These are phyloP conservation scores for Nepenthes gracilis DNA, from an alignment of 148 eudicot genomes.

Conservation along the genomic window DNA sequence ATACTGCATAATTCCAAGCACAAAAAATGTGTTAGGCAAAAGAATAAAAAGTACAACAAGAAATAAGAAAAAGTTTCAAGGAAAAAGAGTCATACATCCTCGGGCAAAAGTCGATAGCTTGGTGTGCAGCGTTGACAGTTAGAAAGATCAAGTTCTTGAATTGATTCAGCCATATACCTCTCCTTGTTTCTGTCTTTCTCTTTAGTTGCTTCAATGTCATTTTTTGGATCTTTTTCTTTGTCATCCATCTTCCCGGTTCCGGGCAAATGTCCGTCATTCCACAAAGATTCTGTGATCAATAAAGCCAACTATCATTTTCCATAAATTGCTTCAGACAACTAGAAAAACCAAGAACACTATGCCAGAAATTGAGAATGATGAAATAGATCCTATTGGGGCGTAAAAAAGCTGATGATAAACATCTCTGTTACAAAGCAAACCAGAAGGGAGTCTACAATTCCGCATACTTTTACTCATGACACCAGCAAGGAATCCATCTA, in stretches of 20 bases:
- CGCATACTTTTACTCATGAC: slow-evolving; percentile 74
- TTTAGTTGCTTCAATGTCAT: slow-evolving; percentile 58
- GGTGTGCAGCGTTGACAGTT: slow-evolving; percentile 85
- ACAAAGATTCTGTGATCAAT: slow-evolving; percentile 43
- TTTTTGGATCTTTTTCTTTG: slow-evolving; percentile 65
- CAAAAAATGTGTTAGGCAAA: slow-evolving; percentile 2
- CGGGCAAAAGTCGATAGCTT: slow-evolving; percentile 91
- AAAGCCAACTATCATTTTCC: neutral
- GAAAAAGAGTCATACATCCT: slow-evolving; percentile 42
- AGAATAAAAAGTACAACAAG: slow-evolving; percentile 5
- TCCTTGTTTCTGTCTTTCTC: slow-evolving; percentile 56
- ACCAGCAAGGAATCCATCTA: slow-evolving; percentile 96
- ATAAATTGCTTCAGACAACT: slow-evolving; percentile 4
- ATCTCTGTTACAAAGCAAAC: neutral
- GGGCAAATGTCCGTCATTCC: slow-evolving; percentile 53
- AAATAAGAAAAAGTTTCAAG: slow-evolving; percentile 7
- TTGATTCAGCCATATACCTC: slow-evolving; percentile 69
- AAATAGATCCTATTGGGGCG: neutral
- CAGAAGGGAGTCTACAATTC: neutral
- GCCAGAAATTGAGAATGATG: neutral
- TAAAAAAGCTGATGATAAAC: neutral
- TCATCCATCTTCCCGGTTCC: slow-evolving; percentile 48
- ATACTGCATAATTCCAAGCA: slow-evolving; percentile 41
- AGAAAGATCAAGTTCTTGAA: slow-evolving; percentile 95
- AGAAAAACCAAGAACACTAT: neutral